Percentiles rank a stretch among this genome's conserved stretches.
These are phyloP conservation scores for Acorus gramineus DNA, from an alignment of 106 monocot genomes.

Conservation along the genomic window DNA sequence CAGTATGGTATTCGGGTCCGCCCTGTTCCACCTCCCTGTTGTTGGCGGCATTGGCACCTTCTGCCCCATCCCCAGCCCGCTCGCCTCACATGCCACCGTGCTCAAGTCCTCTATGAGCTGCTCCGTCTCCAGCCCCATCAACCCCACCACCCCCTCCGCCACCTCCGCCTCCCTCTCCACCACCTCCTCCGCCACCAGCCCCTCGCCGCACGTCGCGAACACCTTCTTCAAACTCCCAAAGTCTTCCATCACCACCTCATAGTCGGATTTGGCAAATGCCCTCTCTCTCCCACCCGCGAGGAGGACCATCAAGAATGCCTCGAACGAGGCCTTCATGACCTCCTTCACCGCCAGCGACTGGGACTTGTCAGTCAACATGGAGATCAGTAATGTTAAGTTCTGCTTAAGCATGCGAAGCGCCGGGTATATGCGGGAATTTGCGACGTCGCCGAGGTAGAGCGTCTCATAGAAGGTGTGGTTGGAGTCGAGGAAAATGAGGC, in stretches of 20 bases:
- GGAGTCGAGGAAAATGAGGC: constrained; percentile 63
- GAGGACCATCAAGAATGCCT: constrained; percentile 49
- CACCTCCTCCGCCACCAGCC: constrained; percentile 45
- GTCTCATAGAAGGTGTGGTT: constrained; percentile 35
- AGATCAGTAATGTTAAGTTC: constrained; percentile 32
- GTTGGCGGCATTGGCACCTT: constrained; percentile 36
- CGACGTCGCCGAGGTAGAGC: constrained; percentile 33
- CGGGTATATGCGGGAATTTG: constrained; percentile 27
- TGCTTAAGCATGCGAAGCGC: constrained; percentile 40
- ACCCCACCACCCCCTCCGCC: constrained; percentile 34
- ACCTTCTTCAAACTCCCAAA: constrained; percentile 33
- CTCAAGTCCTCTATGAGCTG: constrained; percentile 47
- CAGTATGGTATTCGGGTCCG: constrained; percentile 38
- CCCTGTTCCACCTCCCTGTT: constrained; percentile 32
- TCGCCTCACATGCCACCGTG: constrained; percentile 28
- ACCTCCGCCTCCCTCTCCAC: constrained; percentile 46
- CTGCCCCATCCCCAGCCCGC: constrained; percentile 3
- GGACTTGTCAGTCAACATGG: constrained; percentile 31
- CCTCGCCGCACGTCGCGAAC: constrained; percentile 47
- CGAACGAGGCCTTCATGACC: constrained; percentile 54
- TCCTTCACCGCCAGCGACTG: constrained; percentile 44
- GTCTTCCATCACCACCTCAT: constrained; percentile 37
- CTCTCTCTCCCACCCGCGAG: constrained; percentile 47
- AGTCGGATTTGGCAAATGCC: constrained; percentile 27
- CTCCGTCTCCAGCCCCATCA: constrained; percentile 40